Evolutionary conservation across 805 yeast species (phyloP).

Genomic region (Clavispora asparagi): DNA sequence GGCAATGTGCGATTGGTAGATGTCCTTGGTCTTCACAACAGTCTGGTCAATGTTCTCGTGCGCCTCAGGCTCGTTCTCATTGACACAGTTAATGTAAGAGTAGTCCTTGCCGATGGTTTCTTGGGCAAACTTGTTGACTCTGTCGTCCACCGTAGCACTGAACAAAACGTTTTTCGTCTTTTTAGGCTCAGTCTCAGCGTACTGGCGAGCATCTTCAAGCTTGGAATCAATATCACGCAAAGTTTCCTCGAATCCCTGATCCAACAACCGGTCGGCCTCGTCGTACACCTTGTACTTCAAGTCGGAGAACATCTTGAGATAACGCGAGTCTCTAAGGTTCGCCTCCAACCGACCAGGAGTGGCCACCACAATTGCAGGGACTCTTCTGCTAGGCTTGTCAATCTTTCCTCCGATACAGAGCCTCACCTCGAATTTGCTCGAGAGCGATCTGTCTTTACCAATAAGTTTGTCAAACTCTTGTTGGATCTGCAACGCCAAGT

Average conservation of each 20-base stretch:
- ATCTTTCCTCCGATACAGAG: conserved; percentile 63
- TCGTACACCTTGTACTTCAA: conserved; percentile 71
- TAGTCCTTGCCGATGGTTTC: conserved; percentile 48
- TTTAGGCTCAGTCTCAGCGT: conserved; percentile 18
- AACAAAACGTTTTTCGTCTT: conserved; percentile 64
- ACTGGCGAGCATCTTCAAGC: conserved; percentile 33
- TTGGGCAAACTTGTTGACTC: conserved; percentile 62
- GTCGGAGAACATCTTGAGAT: conserved; percentile 43
- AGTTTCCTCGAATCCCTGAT: conserved; percentile 70
- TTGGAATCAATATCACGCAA: conserved; percentile 51
- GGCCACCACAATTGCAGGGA: conserved; percentile 68
- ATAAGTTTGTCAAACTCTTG: conserved; percentile 52
- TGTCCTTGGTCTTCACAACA: conserved; percentile 46
- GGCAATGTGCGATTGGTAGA: conserved; percentile 57
- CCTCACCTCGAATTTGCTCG: conserved; percentile 12
- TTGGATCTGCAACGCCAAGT: conserved; percentile 78
- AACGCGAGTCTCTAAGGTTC: conserved; percentile 43
- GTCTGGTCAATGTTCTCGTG: conserved; percentile 76
- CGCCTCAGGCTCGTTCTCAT: conserved; percentile 62
- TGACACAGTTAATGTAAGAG: conserved; percentile 68
- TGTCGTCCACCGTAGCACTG: conserved; percentile 80
- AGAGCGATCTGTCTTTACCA: conserved; percentile 13
- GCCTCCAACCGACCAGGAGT: conserved; percentile 86
- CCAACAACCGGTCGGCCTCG: conserved; percentile 87
- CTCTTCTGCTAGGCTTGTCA: conserved; percentile 7